A percentile compares a stretch with the other conserved stretches of the same genome.
Conservation (phyloP, 805 yeast genomes). For the Candida succiphila region DNA sequence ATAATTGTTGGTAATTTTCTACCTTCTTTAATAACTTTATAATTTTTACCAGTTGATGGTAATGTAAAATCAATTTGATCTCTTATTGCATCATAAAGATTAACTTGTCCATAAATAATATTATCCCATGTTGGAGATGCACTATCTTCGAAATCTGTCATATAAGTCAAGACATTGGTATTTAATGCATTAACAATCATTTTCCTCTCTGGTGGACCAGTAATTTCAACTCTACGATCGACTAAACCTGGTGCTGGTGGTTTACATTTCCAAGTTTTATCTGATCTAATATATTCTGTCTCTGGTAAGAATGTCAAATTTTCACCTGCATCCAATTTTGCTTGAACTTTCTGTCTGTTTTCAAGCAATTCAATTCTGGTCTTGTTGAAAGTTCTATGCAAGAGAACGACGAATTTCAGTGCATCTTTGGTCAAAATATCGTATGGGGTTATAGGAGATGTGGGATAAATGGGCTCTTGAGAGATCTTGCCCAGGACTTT, state of each 20-base stretch:
- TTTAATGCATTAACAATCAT: slow-evolving; percentile 79
- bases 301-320: slow-evolving; percentile 57
- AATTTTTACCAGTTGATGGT: slow-evolving; percentile 25
- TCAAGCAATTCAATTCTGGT: slow-evolving; percentile 49
- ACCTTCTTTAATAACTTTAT: slow-evolving; percentile 31
- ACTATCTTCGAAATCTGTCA: slow-evolving; percentile 83
- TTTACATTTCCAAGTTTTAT: slow-evolving; percentile 69
- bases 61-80: slow-evolving; percentile 46
- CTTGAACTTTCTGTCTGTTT: slow-evolving; percentile 54
- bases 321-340: slow-evolving; percentile 49
- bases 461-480: slow-evolving; percentile 18
- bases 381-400: slow-evolving; percentile 64
- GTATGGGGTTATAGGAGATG: slow-evolving; percentile 32
- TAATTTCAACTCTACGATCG: slow-evolving; percentile 72
- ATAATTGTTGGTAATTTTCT: slow-evolving; percentile 66
- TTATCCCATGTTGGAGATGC: slow-evolving; percentile 79
- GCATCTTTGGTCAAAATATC: slow-evolving; percentile 51
- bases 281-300: slow-evolving; percentile 60
- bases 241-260: slow-evolving; percentile 63
- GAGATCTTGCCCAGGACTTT: slow-evolving; percentile 41
- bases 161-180: slow-evolving; percentile 69
- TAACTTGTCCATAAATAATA: slow-evolving; percentile 73
- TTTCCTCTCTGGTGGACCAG: slow-evolving; percentile 79
- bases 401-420: slow-evolving; percentile 56
- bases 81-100: slow-evolving; percentile 68